A percentile compares a stretch with the other conserved stretches of the same genome.
Conservation (phyloP, 73 alveolate species). For the Paramecium caudatum region DNA sequence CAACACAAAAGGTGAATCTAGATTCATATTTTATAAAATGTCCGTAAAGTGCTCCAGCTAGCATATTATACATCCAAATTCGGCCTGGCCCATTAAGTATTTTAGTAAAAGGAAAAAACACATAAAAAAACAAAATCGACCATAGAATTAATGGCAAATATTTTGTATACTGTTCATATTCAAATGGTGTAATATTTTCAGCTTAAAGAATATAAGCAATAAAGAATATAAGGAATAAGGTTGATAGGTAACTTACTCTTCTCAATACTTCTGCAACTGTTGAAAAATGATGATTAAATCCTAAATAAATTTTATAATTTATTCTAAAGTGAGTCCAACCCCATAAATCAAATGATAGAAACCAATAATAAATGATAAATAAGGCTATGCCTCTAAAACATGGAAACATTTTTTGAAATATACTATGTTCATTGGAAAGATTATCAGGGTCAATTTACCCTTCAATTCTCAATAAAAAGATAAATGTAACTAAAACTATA, state of each 20-base stretch:
- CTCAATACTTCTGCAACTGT: slow-evolving; percentile 58
- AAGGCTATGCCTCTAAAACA: slow-evolving; percentile 62
- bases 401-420: slow-evolving; percentile 33
- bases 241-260: not conserved
- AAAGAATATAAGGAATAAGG: slow-evolving; percentile 1
- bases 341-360: slow-evolving; percentile 52
- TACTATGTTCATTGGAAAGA: not conserved
- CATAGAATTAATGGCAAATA: slow-evolving; percentile 18
- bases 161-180: slow-evolving; percentile 25
- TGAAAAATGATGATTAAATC: slow-evolving; percentile 60
- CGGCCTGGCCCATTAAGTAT: slow-evolving; percentile 29
- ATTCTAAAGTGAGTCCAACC: slow-evolving; percentile 60
- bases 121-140: not conserved
- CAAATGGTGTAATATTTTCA: slow-evolving; percentile 7
- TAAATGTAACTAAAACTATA: not conserved
- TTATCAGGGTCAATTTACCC: slow-evolving; percentile 52
- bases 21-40: slow-evolving; percentile 64
- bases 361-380: slow-evolving; percentile 57
- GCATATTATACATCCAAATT: slow-evolving; percentile 33
- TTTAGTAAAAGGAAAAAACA: not conserved
- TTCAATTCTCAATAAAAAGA: slow-evolving; percentile 15
- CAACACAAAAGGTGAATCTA: slow-evolving; percentile 37
- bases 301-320: slow-evolving; percentile 49
- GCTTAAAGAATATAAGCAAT: slow-evolving; percentile 11
- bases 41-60: slow-evolving; percentile 25